Evolutionary conservation across 306 rosid genomes (phyloP).

Genomic region (Hippophae rhamnoides): DNA sequence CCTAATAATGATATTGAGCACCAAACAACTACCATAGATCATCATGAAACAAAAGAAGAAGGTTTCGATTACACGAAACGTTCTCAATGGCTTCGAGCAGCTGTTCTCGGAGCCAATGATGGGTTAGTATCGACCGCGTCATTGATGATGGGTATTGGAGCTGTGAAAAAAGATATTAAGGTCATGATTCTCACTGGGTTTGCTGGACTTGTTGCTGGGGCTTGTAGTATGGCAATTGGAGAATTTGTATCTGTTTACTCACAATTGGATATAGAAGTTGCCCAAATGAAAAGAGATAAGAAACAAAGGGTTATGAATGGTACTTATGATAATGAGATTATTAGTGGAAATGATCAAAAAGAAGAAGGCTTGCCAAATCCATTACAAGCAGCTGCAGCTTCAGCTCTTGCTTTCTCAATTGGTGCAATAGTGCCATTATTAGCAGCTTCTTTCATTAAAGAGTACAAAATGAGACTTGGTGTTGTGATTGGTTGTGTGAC

Average conservation of each 20-base stretch:
- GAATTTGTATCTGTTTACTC: conserved; percentile 93
- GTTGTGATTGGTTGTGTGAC: conserved; percentile 57
- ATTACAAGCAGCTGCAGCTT: conserved; percentile 75
- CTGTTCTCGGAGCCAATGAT: conserved; percentile 87
- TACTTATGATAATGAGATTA: neutral
- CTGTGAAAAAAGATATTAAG: conserved; percentile 68
- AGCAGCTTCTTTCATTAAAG: conserved; percentile 69
- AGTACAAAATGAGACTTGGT: conserved; percentile 47
- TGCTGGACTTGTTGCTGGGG: conserved; percentile 81
- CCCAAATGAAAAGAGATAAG: conserved; percentile 56
- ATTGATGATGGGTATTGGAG: conserved; percentile 91
- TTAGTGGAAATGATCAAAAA: conserved; percentile 19
- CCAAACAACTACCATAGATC: conserved; percentile 31
- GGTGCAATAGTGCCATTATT: conserved; percentile 88
- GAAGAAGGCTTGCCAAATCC: conserved; percentile 65
- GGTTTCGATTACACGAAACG: conserved; percentile 76
- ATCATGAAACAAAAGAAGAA: conserved; percentile 15
- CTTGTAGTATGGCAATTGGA: conserved; percentile 95
- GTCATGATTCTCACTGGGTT: conserved; percentile 83
- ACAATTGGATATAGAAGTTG: conserved; percentile 68
- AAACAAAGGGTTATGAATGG: neutral
- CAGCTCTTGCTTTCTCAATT: conserved; percentile 68
- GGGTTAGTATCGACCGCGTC: conserved; percentile 92
- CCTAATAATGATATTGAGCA: conserved; percentile 41
- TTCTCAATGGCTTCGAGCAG: conserved; percentile 91